Evolutionary conservation across 2,329 filamentous ascomycete genomes (phyloP).

Genomic region (Macrophomina phaseolina): DNA sequence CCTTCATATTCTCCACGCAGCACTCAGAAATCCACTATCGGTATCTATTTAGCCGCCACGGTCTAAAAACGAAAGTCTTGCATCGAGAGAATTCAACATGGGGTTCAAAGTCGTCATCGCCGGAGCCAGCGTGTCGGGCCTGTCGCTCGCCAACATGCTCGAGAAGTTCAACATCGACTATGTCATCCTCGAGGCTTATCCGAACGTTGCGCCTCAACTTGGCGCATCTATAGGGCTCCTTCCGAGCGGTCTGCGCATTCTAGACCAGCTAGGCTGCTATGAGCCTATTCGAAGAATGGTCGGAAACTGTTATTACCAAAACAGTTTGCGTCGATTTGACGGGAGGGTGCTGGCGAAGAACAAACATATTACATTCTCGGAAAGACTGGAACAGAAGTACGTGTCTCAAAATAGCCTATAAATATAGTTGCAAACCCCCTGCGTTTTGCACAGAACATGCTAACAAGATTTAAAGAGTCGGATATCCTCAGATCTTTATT

Average conservation of each 20-base stretch:
- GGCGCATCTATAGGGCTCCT: conserved; percentile 33
- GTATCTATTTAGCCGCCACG: background rate
- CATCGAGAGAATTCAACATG: background rate
- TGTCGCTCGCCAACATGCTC: conserved; percentile 15
- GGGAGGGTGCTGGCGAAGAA: background rate
- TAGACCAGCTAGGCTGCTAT: conserved; percentile 23
- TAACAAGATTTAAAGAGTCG: background rate
- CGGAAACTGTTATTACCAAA: background rate
- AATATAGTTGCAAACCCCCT: too few relatives aligned
- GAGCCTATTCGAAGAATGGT: background rate
- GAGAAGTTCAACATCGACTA: conserved; percentile 19
- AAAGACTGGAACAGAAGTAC: too few relatives aligned
- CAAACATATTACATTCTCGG: background rate
- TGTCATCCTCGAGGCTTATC: conserved; percentile 31
- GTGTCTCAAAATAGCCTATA: background rate
- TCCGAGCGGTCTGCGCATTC: conserved; percentile 26
- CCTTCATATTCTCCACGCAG: background rate
- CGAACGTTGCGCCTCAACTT: conserved; percentile 31
- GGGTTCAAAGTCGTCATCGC: conserved; percentile 10
- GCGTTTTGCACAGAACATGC: too few relatives aligned
- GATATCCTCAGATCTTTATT: conserved; percentile 19
- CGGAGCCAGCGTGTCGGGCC: conserved; percentile 10
- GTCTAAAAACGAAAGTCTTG: background rate
- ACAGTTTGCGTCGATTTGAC: background rate
- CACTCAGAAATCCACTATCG: background rate